Conservation (phyloP, 371 early-diverging fungal genomes). For the Capillidium rhysosporum region DNA sequence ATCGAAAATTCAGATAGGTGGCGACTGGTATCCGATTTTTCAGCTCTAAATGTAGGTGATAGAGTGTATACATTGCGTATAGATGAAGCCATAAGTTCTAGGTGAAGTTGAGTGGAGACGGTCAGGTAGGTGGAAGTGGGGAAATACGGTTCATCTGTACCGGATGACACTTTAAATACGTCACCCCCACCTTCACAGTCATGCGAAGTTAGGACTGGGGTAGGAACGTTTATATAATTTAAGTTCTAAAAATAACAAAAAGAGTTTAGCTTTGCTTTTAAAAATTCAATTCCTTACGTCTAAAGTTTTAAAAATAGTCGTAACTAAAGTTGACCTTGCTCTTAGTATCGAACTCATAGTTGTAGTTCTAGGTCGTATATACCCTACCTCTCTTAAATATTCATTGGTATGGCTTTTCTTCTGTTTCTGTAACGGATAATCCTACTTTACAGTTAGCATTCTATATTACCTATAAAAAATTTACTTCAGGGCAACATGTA, state of each 20-base stretch:
- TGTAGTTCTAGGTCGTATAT: constrained; percentile 60
- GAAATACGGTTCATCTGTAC: constrained; percentile 30
- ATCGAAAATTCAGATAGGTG: constrained; percentile 93
- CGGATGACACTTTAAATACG: constrained; percentile 37
- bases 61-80: constrained; percentile 70
- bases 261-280: not conserved
- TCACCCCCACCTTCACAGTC: constrained; percentile 94
- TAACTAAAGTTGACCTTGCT: constrained; percentile 37
- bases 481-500: constrained; percentile 36
- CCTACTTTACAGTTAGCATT: constrained; percentile 14
- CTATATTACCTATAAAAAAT: not conserved
- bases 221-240: constrained; percentile 59
- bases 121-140: constrained; percentile 56
- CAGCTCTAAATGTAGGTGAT: constrained; percentile 78
- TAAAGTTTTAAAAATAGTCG: constrained; percentile 52
- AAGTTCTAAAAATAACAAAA: constrained; percentile 17
- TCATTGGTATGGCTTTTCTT: constrained; percentile 65
- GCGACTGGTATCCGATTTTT: constrained; percentile 56
- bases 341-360: constrained; percentile 51
- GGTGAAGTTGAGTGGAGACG: constrained; percentile 77
- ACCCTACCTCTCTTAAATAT: constrained; percentile 54
- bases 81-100: constrained; percentile 54
- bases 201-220: constrained; percentile 64
- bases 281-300: constrained; percentile 16
- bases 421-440: constrained; percentile 54